phyloP scores from a whole-genome alignment of 768 basidiomycete species.

The Gloeopeniophorella convolvens region DNA sequence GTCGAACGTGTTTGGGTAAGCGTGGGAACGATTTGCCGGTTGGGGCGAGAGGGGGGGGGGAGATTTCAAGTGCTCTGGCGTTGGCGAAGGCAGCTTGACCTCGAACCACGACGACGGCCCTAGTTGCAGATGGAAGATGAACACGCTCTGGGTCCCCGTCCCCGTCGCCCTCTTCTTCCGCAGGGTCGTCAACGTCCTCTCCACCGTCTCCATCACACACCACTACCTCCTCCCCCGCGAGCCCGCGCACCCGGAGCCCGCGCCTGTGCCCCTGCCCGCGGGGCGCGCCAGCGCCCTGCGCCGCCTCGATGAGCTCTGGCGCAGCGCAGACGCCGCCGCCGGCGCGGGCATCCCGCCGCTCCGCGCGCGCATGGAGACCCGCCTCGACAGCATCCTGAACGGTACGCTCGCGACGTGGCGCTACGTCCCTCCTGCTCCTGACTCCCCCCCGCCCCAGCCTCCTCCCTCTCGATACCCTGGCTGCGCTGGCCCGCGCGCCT shows the following conservation, averaged over 20 bases:
- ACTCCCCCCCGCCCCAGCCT: background rate
- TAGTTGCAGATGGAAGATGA: slow-evolving; percentile 31
- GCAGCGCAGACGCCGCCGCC: too few relatives aligned
- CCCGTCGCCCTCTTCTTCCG: slow-evolving; percentile 57
- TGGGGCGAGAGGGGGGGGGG: too few relatives aligned
- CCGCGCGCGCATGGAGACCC: background rate
- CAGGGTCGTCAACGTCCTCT: slow-evolving; percentile 61
- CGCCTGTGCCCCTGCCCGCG: background rate
- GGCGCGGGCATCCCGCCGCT: background rate
- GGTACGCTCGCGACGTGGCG: background rate
- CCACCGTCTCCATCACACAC: slow-evolving; percentile 62
- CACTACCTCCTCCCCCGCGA: slow-evolving; percentile 43
- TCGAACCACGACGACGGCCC: too few relatives aligned
- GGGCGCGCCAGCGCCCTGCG: background rate
- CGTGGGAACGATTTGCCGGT: too few relatives aligned
- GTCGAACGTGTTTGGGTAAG: too few relatives aligned
- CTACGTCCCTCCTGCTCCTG: background rate
- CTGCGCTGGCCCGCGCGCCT: slow-evolving; percentile 11
- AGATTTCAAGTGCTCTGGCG: too few relatives aligned
- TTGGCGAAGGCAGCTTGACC: too few relatives aligned
- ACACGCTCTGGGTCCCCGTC: slow-evolving; percentile 44
- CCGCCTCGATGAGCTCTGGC: too few relatives aligned
- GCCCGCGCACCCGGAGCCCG: slow-evolving; percentile 8
- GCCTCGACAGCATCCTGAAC: slow-evolving; percentile 4
- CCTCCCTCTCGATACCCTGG: background rate